Conservation (phyloP, 2,329 filamentous ascomycete species). For the Diaporthe vexans region DNA sequence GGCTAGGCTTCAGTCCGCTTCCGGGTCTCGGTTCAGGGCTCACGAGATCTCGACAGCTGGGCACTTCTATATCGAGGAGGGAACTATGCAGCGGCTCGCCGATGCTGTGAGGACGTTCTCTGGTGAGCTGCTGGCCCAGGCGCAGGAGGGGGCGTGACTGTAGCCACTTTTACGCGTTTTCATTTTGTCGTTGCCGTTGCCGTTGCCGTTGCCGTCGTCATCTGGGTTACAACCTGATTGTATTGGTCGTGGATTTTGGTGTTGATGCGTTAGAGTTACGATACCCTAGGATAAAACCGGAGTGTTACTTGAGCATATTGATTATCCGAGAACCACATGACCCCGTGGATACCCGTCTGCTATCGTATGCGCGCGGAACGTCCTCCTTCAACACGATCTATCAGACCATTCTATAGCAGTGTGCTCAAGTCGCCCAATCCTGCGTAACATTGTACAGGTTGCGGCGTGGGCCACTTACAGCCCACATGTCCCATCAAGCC, state of each 20-base stretch:
- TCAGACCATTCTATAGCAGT: neutral
- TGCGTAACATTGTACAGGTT: neutral
- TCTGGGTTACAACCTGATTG: neutral
- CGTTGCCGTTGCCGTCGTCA: too few species aligned
- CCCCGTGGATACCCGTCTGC: neutral
- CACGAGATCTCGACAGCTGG: conserved; percentile 62
- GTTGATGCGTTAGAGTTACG: conserved; percentile 20
- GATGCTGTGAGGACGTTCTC: conserved; percentile 51
- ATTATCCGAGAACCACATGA: neutral
- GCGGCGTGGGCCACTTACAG: too few species aligned
- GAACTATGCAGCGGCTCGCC: conserved; percentile 52
- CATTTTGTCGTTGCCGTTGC: too few species aligned
- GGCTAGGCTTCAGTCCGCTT: conserved; percentile 59
- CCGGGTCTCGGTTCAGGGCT: conserved; percentile 57
- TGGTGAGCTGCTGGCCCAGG: conserved; percentile 43
- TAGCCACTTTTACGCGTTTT: too few species aligned
- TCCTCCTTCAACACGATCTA: neutral
- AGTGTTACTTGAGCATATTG: neutral
- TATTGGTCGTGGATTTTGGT: neutral
- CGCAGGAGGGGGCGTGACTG: neutral
- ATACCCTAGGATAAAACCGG: conserved; percentile 30
- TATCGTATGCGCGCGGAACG: neutral
- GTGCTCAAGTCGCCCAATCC: too few species aligned
- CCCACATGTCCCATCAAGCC: too few species aligned
- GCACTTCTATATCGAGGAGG: conserved; percentile 67